Evolutionary conservation across 1,284 basidiomycete species (phyloP).

Genomic region (Hymenochaete sp.): DNA sequence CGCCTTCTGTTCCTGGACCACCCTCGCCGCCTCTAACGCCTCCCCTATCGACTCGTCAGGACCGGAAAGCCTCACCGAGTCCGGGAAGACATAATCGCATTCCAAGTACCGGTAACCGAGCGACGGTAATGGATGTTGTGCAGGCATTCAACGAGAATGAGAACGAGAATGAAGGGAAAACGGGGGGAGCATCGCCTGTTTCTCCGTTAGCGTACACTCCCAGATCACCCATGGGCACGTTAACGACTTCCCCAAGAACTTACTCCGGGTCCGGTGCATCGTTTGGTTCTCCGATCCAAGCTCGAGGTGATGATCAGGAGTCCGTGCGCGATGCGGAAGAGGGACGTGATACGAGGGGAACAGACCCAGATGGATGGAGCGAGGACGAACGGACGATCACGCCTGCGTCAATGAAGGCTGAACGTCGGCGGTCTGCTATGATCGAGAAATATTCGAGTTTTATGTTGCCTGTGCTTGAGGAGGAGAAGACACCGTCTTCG

Average conservation of each 20-base stretch:
- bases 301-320: too few species aligned
- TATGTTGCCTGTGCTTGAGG: conserved; percentile 52
- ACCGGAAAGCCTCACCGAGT: conserved; percentile 20
- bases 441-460: conserved; percentile 58
- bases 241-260: background rate
- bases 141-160: conserved; percentile 37
- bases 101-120: conserved; percentile 58
- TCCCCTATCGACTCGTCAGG: conserved; percentile 19
- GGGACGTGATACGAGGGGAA: conserved; percentile 12
- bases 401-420: conserved; percentile 24
- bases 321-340: too few species aligned
- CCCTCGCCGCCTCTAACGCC: conserved; percentile 17
- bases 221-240: conserved; percentile 13
- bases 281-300: too few species aligned
- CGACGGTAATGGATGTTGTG: conserved; percentile 70
- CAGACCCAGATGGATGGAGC: conserved; percentile 20
- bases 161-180: conserved; percentile 32
- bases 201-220: conserved; percentile 9
- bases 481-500: conserved; percentile 53
- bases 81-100: conserved; percentile 42
- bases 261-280: background rate
- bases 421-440: conserved; percentile 56
- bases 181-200: conserved; percentile 8
- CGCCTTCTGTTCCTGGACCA: conserved; percentile 9
- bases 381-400: conserved; percentile 17